Evolutionary conservation across 1,284 basidiomycete genomes (phyloP), one percentile per base, ranked within the genome.

Genomic region (Amylostereum chailletii): DNA sequence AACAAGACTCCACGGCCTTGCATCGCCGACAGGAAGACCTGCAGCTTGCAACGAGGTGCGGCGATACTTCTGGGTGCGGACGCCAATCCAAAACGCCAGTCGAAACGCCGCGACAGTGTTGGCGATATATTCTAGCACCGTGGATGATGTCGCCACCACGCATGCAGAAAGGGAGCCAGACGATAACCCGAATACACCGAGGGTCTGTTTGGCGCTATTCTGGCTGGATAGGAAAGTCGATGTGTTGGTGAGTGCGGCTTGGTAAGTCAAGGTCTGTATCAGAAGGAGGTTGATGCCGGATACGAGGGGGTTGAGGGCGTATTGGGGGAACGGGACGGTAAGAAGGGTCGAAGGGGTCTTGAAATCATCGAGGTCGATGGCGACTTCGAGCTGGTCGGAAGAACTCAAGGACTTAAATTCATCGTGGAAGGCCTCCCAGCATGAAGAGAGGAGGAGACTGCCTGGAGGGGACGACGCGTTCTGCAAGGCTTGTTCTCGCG

Each of bases 81-180:
- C 58, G 0, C 79, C 75, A 34, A 82, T 70, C 79, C 80, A 83
- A 46, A 84, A 62, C 3, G 75, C 71, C 5, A 82, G 58, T 31
- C 76, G 72, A 57, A 72, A 81, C 1, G 67, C 70, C 55, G 82
- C 70, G 4, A 77, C 68, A 3, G 77, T 65, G 44, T 65, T 63
- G 2, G 64, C 60, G 42, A 82, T 67, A 53, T 73, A 79, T 2
- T 67, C 60, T 30, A 71, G 59, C 27, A 67, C 60, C 38, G 65
- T 65, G 7, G 56, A 50, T 0, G 80, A 79, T 3, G 75, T 65
- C 27, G 70, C 74, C 3, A 76, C 72, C 7, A 80, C 72, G 47
- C 74, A 75, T 2, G 81, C 79, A 6, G 77, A 66, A 44, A 84
- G 63, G 47, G 82, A 71, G 19, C 82, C 83, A 27, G 78, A 81